Base-by-base conservation (phyloP, 345 rosid genomes). In the Mangifera indica region DNA sequence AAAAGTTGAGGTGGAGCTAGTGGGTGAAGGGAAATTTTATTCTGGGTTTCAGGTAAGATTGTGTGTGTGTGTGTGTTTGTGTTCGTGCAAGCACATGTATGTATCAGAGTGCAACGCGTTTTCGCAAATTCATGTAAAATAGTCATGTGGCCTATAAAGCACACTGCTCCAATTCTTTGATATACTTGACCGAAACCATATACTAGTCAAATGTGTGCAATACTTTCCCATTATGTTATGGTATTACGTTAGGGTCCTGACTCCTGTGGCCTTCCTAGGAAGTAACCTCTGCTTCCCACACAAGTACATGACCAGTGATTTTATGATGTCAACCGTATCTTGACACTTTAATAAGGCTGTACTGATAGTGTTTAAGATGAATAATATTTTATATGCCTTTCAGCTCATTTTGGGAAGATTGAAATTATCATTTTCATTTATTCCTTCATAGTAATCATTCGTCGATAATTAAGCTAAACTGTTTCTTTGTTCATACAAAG, bases 21-120 rank as follows among this genome's bases (percentile, higher is more conserved):
- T 88, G n/a, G 98, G 98, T 40, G 75, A 82, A 21, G 98, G 99
- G 34, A 94, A 89, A 60, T 92, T 84, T 79, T 94, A 92, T 72
- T 76, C 74, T 66, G 99, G 99, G 12, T 94, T 89, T 75, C 86
- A 92, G 89, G 98, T 92, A 79, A 67, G 69, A 66, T 26, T 55
- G 4, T 66, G 14, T 66, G 61, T 71, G 18, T 29, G 53, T 26
- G 9, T 37, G 60, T 61, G 20, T 62, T 2, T 17, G 40, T 61
- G 20, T 62, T 2, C 9, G 40, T 17, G 22, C 7, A 3, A 15
- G 53, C 10, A 15, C 21, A 10, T 60, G 46, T 60, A 20, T 54
- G 49, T 45, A 65, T 42, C 29, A 9, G 18, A 40, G 22, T 48
- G 45, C 26, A 0, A 46, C 52, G 44, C 18, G 0, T 11, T 10